Evolutionary conservation across 768 basidiomycete genomes (phyloP).

Genomic region (Chlorophyllum brunneum): DNA sequence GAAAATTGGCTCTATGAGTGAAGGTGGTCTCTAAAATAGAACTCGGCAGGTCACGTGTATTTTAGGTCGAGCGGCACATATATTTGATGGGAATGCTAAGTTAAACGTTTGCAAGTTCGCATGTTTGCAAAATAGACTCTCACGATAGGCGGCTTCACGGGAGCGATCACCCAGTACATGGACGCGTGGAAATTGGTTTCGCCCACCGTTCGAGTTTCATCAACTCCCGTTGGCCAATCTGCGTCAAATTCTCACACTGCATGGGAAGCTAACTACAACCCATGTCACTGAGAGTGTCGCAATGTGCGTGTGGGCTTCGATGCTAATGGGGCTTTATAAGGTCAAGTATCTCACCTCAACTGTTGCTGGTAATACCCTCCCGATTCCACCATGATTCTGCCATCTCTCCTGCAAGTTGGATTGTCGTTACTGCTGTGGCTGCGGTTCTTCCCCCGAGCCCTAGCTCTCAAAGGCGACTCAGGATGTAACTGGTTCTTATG

Average conservation of each 20-base stretch:
- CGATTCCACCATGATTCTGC: slow-evolving; percentile 10
- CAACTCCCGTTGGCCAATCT: slow-evolving; percentile 20
- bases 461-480: slow-evolving; percentile 38
- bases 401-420: slow-evolving; percentile 14
- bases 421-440: slow-evolving; percentile 17
- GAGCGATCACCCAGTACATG: neutral
- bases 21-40: slow-evolving; percentile 18
- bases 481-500: slow-evolving; percentile 42
- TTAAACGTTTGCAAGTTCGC: neutral
- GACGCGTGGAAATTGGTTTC: slow-evolving; percentile 12
- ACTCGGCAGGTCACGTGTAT: slow-evolving; percentile 15
- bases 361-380: slow-evolving; percentile 1
- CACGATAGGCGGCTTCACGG: slow-evolving; percentile 12
- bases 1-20: slow-evolving; percentile 82
- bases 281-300: neutral
- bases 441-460: slow-evolving; percentile 17
- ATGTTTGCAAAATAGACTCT: slow-evolving; percentile 7
- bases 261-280: slow-evolving; percentile 1
- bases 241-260: slow-evolving; percentile 5
- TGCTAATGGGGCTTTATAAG: slow-evolving; percentile 10
- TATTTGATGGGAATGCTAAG: no score
- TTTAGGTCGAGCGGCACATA: slow-evolving; percentile 15
- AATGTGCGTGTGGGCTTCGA: neutral
- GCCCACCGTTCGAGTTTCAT: slow-evolving; percentile 19
- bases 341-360: neutral